These are phyloP conservation scores for Salix dunnii DNA, from an alignment of 345 rosid species.

Conservation along the genomic window DNA sequence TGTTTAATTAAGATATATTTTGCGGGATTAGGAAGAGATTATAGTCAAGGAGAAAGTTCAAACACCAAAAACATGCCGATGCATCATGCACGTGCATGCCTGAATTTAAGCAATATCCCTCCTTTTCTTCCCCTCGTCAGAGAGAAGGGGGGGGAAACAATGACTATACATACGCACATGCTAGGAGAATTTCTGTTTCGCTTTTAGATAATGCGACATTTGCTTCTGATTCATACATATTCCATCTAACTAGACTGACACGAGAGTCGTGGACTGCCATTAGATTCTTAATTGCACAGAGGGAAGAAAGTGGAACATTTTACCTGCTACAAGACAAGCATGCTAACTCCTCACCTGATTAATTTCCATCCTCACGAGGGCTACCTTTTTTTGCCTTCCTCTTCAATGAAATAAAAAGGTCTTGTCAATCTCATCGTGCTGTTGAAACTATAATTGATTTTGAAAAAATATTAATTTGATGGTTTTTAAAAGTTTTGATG, in stretches of 20 bases:
- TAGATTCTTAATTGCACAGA: conserved; percentile 6
- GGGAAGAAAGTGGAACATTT: neutral
- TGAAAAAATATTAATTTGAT: no score
- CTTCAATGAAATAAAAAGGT: neutral
- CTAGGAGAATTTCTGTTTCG: neutral
- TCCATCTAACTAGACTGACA: conserved; percentile 21
- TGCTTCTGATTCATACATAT: conserved; percentile 14
- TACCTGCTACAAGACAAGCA: conserved; percentile 13
- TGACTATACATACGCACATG: neutral
- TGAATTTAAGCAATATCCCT: neutral
- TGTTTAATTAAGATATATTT: neutral
- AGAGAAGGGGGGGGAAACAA: neutral
- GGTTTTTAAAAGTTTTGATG: no score
- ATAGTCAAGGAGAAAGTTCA: neutral
- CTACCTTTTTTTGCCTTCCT: neutral
- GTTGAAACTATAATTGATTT: no score
- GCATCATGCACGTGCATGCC: conserved; percentile 15
- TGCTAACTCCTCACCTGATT: no score
- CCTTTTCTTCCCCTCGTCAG: neutral
- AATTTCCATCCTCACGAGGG: no score
- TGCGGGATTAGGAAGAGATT: neutral
- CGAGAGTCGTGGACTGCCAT: neutral
- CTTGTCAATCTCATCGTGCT: neutral
- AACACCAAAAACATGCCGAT: conserved; percentile 13
- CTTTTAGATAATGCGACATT: conserved; percentile 8